These are phyloP conservation scores for Pseudogymnoascus sp. DNA, from an alignment of 2,329 filamentous ascomycete species.

Conservation along the genomic window DNA sequence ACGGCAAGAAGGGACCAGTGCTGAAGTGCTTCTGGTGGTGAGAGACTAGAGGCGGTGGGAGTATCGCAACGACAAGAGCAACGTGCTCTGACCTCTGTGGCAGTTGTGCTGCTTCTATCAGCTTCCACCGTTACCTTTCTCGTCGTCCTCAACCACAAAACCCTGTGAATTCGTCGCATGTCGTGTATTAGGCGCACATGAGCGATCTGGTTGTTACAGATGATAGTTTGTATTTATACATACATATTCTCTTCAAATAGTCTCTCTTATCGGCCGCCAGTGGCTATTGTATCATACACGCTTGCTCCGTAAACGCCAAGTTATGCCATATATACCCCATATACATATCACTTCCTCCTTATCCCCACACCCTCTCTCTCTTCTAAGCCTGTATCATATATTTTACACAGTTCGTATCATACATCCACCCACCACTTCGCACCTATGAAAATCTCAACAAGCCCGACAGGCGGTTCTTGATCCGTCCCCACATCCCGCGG, in stretches of 20 bases:
- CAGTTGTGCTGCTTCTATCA: background rate
- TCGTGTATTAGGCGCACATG: too few relatives aligned
- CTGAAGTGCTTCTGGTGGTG: background rate
- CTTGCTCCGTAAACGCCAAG: slow-evolving; percentile 2
- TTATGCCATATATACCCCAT: slow-evolving; percentile 12
- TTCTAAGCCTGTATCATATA: background rate
- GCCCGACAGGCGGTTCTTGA: slow-evolving; percentile 49
- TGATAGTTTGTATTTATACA: background rate
- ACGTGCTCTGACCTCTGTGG: background rate
- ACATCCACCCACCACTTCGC: slow-evolving; percentile 14
- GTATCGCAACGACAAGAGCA: background rate
- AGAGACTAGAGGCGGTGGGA: background rate
- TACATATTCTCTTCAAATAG: background rate
- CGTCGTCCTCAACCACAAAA: background rate
- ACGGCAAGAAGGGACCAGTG: background rate
- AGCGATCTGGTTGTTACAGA: background rate
- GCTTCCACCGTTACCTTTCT: background rate
- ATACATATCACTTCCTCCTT: slow-evolving; percentile 16
- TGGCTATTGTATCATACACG: slow-evolving; percentile 9
- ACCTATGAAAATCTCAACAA: slow-evolving; percentile 48
- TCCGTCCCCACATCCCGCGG: slow-evolving; percentile 44
- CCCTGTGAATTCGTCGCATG: too few relatives aligned
- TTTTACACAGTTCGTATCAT: background rate
- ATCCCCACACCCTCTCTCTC: background rate
- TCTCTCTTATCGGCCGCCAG: background rate